A percentile compares a stretch with the other conserved stretches of the same genome.
Evolutionary conservation across 164 flowering plant genomes (phyloP).

Genomic region (Brasenia schreberi): DNA sequence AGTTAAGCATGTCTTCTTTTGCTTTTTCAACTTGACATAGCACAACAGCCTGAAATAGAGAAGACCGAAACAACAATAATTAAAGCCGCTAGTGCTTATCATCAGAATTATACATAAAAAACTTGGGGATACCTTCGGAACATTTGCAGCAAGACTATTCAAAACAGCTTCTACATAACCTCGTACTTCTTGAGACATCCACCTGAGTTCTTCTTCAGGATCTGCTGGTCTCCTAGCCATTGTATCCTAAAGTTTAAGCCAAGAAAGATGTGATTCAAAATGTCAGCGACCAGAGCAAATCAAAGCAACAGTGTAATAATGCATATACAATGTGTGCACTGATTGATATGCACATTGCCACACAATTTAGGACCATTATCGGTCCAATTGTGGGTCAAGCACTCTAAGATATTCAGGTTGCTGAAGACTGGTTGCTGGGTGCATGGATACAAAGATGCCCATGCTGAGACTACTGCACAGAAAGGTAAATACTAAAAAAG

Average conservation of each 20-base stretch:
- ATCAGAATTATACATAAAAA: too few relatives aligned
- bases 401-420: too few relatives aligned
- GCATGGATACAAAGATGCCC: too few relatives aligned
- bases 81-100: not conserved
- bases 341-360: too few relatives aligned
- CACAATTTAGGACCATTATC: too few relatives aligned
- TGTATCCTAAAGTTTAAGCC: conserved; percentile 46
- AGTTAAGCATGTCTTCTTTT: conserved; percentile 97
- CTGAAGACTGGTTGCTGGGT: too few relatives aligned
- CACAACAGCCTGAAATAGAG: conserved; percentile 82
- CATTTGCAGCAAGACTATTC: conserved; percentile 97
- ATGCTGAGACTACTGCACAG: too few relatives aligned
- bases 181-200: conserved; percentile 99
- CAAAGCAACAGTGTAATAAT: too few relatives aligned
- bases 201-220: conserved; percentile 98
- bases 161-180: conserved; percentile 99
- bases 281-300: too few relatives aligned
- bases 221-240: conserved; percentile 82
- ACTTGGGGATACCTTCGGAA: conserved; percentile 53
- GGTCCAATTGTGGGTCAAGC: too few relatives aligned
- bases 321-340: too few relatives aligned
- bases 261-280: not conserved
- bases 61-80: not conserved
- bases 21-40: conserved; percentile 99
- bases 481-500: too few relatives aligned